phyloP scores from a whole-genome alignment of 306 rosid species.

The Inga leiocalycina region DNA sequence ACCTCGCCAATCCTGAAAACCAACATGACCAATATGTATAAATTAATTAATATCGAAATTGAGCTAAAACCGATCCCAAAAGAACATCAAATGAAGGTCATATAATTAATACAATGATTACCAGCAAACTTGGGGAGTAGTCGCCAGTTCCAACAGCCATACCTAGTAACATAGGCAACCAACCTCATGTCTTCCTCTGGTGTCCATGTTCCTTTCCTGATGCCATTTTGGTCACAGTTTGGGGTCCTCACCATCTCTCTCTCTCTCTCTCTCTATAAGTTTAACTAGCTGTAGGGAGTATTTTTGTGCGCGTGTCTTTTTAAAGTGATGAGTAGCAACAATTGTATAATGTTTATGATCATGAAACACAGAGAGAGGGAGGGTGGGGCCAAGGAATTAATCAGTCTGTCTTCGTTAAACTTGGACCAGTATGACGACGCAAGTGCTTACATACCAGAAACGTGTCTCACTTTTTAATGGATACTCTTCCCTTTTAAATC shows the following conservation, averaged over 20 bases:
- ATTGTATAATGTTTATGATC: neutral
- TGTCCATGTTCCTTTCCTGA: neutral
- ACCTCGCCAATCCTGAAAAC: neutral
- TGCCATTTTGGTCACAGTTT: neutral
- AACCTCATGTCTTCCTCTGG: neutral
- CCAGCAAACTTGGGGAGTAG: neutral
- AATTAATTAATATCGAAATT: neutral
- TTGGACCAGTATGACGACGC: neutral
- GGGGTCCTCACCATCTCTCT: neutral
- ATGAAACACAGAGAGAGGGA: neutral
- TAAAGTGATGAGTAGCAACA: neutral
- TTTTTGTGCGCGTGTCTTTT: neutral
- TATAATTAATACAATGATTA: neutral
- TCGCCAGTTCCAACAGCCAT: constrained; percentile 9
- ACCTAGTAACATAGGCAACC: neutral
- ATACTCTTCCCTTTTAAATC: neutral
- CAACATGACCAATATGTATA: neutral
- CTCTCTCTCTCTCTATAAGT: neutral
- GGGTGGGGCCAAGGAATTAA: neutral
- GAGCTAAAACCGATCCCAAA: neutral
- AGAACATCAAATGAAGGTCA: neutral
- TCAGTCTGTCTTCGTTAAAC: neutral
- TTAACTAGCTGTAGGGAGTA: neutral
- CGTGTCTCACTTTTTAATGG: neutral
- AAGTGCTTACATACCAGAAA: neutral